Percentiles rank a stretch among this genome's conserved stretches.
These are phyloP conservation scores for Euphorbia schlechtendalii DNA, from an alignment of 441 rosid species.

Conservation along the genomic window DNA sequence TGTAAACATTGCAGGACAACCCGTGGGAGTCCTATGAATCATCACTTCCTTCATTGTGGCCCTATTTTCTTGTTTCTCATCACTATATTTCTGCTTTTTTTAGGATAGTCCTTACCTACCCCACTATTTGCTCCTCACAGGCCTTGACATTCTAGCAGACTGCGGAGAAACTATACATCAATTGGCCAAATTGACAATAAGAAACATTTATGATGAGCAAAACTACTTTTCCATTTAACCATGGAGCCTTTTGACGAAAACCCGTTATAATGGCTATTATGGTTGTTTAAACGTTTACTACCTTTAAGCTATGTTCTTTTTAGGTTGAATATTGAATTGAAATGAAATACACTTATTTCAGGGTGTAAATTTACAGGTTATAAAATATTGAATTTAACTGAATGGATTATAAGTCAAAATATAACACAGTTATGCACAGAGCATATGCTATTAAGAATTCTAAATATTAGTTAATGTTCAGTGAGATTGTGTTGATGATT, in stretches of 20 bases:
- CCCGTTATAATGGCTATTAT: conserved; percentile 26
- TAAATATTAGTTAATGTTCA: not conserved
- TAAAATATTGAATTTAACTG: too few species aligned
- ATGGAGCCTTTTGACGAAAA: conserved; percentile 22
- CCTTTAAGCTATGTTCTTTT: too few species aligned
- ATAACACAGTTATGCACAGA: not conserved
- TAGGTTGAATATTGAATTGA: too few species aligned
- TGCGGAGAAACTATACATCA: not conserved
- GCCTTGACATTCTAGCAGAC: not conserved
- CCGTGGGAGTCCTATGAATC: conserved; percentile 36
- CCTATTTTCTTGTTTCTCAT: conserved; percentile 8
- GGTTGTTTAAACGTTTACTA: conserved; percentile 20
- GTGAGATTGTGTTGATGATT: not conserved
- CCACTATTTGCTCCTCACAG: not conserved
- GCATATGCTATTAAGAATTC: not conserved
- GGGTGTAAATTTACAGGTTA: too few species aligned
- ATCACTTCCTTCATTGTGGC: conserved; percentile 24
- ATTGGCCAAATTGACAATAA: not conserved
- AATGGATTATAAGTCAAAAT: too few species aligned
- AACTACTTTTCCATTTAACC: conserved; percentile 12
- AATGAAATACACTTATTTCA: not conserved
- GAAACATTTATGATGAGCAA: conserved; percentile 8
- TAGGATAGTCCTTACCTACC: conserved; percentile 13
- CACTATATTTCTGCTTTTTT: conserved; percentile 3
- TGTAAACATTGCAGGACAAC: conserved; percentile 28